phyloP scores from a whole-genome alignment of 495 filamentous ascomycete species.

The Talaromyces nanjingensis region DNA sequence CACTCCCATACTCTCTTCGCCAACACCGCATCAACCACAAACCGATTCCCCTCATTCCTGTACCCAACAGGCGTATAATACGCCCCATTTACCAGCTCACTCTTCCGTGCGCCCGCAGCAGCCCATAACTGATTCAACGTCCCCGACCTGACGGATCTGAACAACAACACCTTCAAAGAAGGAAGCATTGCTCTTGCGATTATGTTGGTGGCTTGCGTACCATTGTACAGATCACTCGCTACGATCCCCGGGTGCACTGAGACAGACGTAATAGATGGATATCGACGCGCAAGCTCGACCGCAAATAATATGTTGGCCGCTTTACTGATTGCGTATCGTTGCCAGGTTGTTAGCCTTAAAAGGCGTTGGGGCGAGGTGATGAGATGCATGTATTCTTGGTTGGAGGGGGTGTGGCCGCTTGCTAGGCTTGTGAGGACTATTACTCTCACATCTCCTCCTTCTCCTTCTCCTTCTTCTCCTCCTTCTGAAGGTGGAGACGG shows the following conservation, averaged over 20 bases:
- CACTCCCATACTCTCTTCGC: conserved; percentile 54
- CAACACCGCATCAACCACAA: conserved; percentile 40
- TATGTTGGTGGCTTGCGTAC: conserved; percentile 19
- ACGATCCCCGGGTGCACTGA: conserved; percentile 64
- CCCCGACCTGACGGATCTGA: conserved; percentile 34
- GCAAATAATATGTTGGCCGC: conserved; percentile 65
- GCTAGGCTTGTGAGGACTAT: conserved; percentile 26
- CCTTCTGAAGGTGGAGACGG: neutral
- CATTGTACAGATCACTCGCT: conserved; percentile 42
- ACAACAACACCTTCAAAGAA: conserved; percentile 18
- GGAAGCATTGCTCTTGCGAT: conserved; percentile 20
- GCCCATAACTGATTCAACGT: conserved; percentile 58
- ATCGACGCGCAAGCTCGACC: conserved; percentile 47
- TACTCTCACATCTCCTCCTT: conserved; percentile 18
- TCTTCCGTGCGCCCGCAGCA: conserved; percentile 23
- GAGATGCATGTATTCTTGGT: conserved; percentile 17
- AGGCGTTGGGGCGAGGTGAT: conserved; percentile 27
- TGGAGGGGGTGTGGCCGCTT: conserved; percentile 30
- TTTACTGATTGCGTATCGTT: conserved; percentile 60
- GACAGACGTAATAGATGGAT: conserved; percentile 49
- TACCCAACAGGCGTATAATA: conserved; percentile 54
- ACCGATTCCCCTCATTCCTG: conserved; percentile 24
- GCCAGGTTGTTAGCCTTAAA: conserved; percentile 26
- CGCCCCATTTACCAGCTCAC: conserved; percentile 38
- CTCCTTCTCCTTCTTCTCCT: neutral